Evolutionary conservation across 176 grass and related monocot species (phyloP).

Genomic region (Aegilops tauschii): DNA sequence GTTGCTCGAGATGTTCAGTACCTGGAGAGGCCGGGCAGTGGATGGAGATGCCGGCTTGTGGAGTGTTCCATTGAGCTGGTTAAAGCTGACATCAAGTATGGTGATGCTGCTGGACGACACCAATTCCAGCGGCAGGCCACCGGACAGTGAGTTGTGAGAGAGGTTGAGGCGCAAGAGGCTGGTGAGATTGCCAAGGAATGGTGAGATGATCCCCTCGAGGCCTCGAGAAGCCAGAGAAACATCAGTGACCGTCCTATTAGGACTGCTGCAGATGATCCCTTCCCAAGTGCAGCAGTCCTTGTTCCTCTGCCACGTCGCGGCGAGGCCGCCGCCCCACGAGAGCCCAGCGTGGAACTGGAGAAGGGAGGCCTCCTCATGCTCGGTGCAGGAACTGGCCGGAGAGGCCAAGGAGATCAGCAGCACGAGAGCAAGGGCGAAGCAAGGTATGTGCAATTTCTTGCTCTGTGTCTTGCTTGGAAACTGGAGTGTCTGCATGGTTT

Average conservation of each 20-base stretch:
- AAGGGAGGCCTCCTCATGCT: constrained; percentile 32
- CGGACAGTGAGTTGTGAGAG: constrained; percentile 17
- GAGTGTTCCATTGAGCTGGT: constrained; percentile 6
- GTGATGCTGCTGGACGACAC: constrained; percentile 20
- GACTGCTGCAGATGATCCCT: constrained; percentile 33
- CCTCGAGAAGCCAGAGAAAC: neutral
- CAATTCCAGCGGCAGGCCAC: neutral
- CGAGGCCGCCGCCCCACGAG: neutral
- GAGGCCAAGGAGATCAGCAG: constrained; percentile 22
- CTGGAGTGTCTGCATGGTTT: constrained; percentile 28
- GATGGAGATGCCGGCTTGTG: neutral
- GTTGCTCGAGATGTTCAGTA: constrained; percentile 56
- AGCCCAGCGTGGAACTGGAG: constrained; percentile 32
- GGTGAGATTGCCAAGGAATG: neutral
- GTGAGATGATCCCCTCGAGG: constrained; percentile 18
- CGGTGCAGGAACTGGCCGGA: constrained; percentile 2
- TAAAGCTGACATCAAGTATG: constrained; percentile 38
- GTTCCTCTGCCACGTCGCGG: neutral
- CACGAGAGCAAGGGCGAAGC: neutral
- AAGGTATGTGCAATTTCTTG: neutral
- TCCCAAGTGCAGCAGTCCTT: constrained; percentile 38
- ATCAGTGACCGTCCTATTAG: neutral
- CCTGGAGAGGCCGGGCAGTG: neutral
- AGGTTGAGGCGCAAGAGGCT: constrained; percentile 3
- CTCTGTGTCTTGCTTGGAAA: neutral